These are phyloP conservation scores for Penicillium longicatenatum DNA, from an alignment of 495 filamentous ascomycete genomes.

Conservation along the genomic window DNA sequence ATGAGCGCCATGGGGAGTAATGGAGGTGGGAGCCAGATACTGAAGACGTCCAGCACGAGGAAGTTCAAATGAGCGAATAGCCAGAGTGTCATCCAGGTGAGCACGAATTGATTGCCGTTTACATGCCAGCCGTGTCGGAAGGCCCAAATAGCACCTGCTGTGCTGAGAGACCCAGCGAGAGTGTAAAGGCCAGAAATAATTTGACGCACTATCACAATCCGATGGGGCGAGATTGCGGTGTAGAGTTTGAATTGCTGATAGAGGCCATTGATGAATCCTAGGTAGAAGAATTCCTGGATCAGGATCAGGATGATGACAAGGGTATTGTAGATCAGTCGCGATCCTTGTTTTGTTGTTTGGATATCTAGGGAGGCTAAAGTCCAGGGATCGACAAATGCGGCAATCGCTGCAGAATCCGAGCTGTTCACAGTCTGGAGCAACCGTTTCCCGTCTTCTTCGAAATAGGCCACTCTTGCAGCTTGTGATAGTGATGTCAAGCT, in stretches of 20 bases:
- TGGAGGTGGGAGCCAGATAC: constrained; percentile 42
- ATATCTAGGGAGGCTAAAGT: constrained; percentile 39
- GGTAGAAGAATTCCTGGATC: constrained; percentile 58
- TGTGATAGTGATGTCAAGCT: constrained; percentile 34
- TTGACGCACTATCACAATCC: constrained; percentile 45
- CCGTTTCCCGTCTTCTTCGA: constrained; percentile 29
- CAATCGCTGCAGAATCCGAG: constrained; percentile 33
- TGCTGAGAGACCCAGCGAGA: constrained; percentile 46
- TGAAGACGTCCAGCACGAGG: constrained; percentile 48
- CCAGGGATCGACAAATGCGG: constrained; percentile 47
- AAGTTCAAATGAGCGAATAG: constrained; percentile 56
- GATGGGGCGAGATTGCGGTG: constrained; percentile 31
- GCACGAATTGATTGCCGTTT: constrained; percentile 45
- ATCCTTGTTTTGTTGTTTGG: constrained; percentile 50
- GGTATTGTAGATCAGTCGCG: constrained; percentile 54
- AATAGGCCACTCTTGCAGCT: constrained; percentile 40
- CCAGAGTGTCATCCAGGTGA: constrained; percentile 53
- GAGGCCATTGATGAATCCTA: constrained; percentile 44
- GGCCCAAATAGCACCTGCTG: constrained; percentile 51
- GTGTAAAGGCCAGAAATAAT: constrained; percentile 45
- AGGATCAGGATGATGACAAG: constrained; percentile 49
- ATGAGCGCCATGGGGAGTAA: constrained; percentile 51
- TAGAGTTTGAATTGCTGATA: constrained; percentile 48
- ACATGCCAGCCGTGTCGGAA: constrained; percentile 51
- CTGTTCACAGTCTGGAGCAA: constrained; percentile 28